Percentiles rank a stretch among this genome's conserved stretches.
Evolutionary conservation across 768 basidiomycete species (phyloP).

Genomic region (Macrolepiota dolichaula): DNA sequence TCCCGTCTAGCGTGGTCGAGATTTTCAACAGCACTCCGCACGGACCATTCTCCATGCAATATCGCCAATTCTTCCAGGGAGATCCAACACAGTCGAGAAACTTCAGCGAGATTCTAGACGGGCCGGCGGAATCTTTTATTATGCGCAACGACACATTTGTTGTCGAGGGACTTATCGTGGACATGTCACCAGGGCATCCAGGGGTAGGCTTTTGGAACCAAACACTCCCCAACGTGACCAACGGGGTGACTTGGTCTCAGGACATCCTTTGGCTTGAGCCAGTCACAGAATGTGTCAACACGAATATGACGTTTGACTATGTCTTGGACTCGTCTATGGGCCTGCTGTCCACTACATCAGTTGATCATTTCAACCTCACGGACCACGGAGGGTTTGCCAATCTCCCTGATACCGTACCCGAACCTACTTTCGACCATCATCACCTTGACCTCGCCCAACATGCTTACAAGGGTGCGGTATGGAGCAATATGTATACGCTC

Average conservation of each 20-base stretch:
- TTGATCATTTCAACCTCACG: background rate
- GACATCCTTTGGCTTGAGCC: slow-evolving; percentile 23
- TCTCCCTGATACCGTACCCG: background rate
- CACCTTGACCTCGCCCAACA: slow-evolving; percentile 12
- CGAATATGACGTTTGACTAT: slow-evolving; percentile 17
- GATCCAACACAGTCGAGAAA: slow-evolving; percentile 6
- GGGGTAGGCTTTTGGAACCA: slow-evolving; percentile 11
- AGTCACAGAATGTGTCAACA: slow-evolving; percentile 19
- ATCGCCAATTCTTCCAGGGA: slow-evolving; percentile 16
- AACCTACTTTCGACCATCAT: background rate
- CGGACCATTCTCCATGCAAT: slow-evolving; percentile 20
- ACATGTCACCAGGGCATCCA: slow-evolving; percentile 17
- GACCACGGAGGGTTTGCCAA: background rate
- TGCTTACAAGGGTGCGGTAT: slow-evolving; percentile 20
- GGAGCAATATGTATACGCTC: slow-evolving; percentile 18
- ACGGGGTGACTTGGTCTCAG: slow-evolving; percentile 18
- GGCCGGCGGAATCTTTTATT: slow-evolving; percentile 16
- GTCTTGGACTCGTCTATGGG: background rate
- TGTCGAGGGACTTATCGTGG: slow-evolving; percentile 17
- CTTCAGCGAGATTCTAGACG: slow-evolving; percentile 3
- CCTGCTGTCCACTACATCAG: background rate
- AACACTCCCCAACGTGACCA: background rate
- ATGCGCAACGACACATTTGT: slow-evolving; percentile 18
- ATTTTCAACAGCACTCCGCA: slow-evolving; percentile 19
- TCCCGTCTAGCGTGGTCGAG: slow-evolving; percentile 13